Base-by-base conservation (phyloP, 176 grass and related monocot species). In the Triticum monococcum region DNA sequence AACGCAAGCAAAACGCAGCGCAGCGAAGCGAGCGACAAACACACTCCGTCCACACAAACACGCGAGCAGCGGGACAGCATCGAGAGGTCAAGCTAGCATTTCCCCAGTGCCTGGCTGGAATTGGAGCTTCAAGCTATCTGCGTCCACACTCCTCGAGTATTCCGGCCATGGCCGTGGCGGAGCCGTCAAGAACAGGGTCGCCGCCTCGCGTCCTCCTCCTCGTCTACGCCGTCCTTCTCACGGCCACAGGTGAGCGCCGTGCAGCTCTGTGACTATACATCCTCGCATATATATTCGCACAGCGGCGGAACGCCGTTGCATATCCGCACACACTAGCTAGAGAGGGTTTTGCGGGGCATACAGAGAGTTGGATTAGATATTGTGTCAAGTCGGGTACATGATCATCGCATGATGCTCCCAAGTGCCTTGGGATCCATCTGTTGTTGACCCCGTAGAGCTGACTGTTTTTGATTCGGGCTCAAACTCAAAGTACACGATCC, bases 191-290 rank as follows among this genome's bases (percentile, higher is more conserved):
- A 32, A 0, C 52, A 7, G 43, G 63, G 33, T 13, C 54, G 46
- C 24, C 48, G 73, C 28, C 11, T 0, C 24, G 24, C 79, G 31
- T 64, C 32, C 1, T 72, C 72, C 8, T 83, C 43, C 9, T 71
- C 31, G 7, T 79, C 73, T 17, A 83, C 74, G 3, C 61, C 2
- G 28, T 74, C 57, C 35, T 83, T 24, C 56, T 90, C 18, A 5
- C 20, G 59, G 84, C 82, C 4, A n/a, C 65, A 83, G 89, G 89
- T 90, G 33, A 87, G 74, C 60, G 22, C 65, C 25, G 36, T 7
- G 25, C 31, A 35, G 7, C 50, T 54, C 1, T 54, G 50, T 18
- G 16, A 54, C 50, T 18, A 54, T 5, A 48, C 12, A 48, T 48
- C 83, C n/a, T 4, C n/a, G 2, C 8, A 45, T 56, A 20, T 35